Percentiles rank a stretch among this genome's conserved stretches.
These are phyloP conservation scores for Ruellia speciosa DNA, from an alignment of 305 asterid species.

Conservation along the genomic window DNA sequence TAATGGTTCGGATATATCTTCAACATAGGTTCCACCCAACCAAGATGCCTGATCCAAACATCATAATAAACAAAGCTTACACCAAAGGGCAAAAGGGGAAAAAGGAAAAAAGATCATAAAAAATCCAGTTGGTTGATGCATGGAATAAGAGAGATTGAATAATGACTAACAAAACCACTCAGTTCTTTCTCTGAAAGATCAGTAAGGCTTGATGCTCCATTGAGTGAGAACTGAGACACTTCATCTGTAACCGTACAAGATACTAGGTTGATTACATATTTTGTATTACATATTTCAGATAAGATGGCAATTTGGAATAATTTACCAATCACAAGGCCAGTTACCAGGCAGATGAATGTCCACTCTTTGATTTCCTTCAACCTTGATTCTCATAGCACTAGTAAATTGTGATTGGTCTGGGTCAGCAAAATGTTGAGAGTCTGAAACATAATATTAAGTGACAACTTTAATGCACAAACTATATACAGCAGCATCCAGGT, in stretches of 20 bases:
- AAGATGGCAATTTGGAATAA: slow-evolving; percentile 14
- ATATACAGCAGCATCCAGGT: slow-evolving; percentile 11
- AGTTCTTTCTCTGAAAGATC: slow-evolving; percentile 68
- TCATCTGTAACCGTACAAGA: slow-evolving; percentile 42
- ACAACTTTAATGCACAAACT: slow-evolving; percentile 12
- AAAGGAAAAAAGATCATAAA: slow-evolving; percentile 14
- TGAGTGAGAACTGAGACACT: slow-evolving; percentile 53
- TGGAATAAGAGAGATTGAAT: not conserved
- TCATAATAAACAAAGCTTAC: slow-evolving; percentile 16
- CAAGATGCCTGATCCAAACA: slow-evolving; percentile 58
- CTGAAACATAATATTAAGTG: slow-evolving; percentile 30
- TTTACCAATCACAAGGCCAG: slow-evolving; percentile 19
- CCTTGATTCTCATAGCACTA: slow-evolving; percentile 44
- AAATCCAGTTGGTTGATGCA: not conserved
- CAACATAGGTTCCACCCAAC: slow-evolving; percentile 81
- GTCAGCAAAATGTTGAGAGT: slow-evolving; percentile 28
- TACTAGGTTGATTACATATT: slow-evolving; percentile 16
- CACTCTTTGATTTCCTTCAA: slow-evolving; percentile 42
- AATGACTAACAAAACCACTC: slow-evolving; percentile 56
- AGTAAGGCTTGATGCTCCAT: slow-evolving; percentile 39
- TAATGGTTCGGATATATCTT: slow-evolving; percentile 38
- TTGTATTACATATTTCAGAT: not conserved
- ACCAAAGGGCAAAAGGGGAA: not conserved
- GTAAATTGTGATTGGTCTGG: slow-evolving; percentile 30
- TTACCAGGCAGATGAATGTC: slow-evolving; percentile 70